These are phyloP conservation scores for Micractinium sp. DNA, from an alignment of 139 green algal genomes.

Conservation along the genomic window DNA sequence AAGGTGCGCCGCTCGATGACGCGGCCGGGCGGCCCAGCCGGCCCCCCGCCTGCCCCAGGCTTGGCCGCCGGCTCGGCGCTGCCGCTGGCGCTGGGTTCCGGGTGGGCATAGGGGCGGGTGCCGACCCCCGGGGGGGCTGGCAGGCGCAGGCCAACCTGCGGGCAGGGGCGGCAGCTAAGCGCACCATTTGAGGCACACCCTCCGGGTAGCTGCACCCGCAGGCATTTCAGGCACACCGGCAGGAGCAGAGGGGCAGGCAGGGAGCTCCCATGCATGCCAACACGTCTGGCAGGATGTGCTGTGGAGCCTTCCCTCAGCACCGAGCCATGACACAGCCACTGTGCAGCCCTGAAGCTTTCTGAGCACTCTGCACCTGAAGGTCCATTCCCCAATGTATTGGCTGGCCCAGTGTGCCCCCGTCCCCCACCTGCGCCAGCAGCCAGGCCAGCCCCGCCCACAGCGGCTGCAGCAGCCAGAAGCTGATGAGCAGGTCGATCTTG, in stretches of 20 bases:
- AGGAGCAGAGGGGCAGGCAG: no score
- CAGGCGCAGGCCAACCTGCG: background rate
- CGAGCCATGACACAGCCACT: no score
- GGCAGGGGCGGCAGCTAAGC: no score
- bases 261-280: no score
- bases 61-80: background rate
- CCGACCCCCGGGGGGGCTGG: background rate
- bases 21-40: background rate
- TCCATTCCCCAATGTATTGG: no score
- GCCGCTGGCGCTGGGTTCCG: background rate
- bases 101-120: background rate
- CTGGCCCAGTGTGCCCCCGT: background rate
- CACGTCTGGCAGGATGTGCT: no score
- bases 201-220: background rate
- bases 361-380: background rate
- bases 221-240: no score
- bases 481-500: conserved; percentile 78
- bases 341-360: no score
- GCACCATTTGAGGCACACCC: no score
- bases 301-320: no score
- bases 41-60: background rate
- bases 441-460: conserved; percentile 26
- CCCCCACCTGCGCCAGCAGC: background rate
- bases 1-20: background rate
- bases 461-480: conserved; percentile 54